Base-by-base conservation (phyloP, 805 yeast species). In the Cyberlindnera nakhonratchasimensis region DNA sequence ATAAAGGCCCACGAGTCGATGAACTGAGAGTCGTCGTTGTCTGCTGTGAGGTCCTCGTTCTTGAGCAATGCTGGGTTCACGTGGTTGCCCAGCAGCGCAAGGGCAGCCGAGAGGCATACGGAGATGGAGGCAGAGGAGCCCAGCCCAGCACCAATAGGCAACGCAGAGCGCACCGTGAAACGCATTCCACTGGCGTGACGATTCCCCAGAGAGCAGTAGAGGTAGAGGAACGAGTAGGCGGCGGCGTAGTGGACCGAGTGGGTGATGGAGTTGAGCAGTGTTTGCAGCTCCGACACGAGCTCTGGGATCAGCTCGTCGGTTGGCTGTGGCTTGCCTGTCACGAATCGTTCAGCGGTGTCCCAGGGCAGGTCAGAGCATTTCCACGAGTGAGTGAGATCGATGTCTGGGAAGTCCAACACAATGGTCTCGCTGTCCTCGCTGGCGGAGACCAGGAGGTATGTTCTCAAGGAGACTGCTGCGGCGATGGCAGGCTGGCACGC, bases 101-200 rank as follows among this genome's bases (percentile, higher is more conserved):
- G 68, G 0, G 93, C 95, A 13, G 91, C 69, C 0, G 95, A 75
- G 28, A 93, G 59, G 56, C 93, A 82, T 4, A 93, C 98, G 1
- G 95, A 78, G 14, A 87, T 76, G 2, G 96, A 80, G 0, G 98
- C 98, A 34, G 96, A 86, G 1, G 96, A 86, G 0, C 99, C 99
- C 36, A 93, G 71, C 0, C 99, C 99, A 1, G 99, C 97, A 29
- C 99, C 97, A 37, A 91, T 83, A 1, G 99, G 99, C 37, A 90
- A 67, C 1, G 95, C 82, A 1, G 96, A 86, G 44, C 90, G 76
- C 13, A 86, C 79, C 4, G 80, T 71, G 61, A 83, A 87, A 25
- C 70, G 71, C 46, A 72, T 57, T 4, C 85, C 86, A 1, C 69
- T 70, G 2, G 69, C 64, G 0, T 61, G 50, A 10, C 70, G 66